These are phyloP conservation scores for Lepidium africanum DNA, from an alignment of 345 rosid species.

Conservation along the genomic window DNA sequence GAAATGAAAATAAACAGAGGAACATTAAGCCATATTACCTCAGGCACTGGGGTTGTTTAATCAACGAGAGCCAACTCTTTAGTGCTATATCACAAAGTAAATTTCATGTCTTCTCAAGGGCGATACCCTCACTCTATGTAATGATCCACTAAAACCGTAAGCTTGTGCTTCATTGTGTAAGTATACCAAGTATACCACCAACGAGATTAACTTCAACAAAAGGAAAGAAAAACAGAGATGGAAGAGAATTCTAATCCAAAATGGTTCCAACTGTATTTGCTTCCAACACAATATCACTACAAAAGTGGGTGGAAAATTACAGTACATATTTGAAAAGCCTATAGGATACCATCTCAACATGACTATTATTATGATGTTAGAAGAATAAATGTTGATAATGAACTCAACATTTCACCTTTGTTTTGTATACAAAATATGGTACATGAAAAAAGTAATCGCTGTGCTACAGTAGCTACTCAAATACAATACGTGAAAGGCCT, in stretches of 20 bases:
- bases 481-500: neutral
- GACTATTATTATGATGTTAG: neutral
- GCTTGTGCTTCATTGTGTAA: neutral
- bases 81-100: neutral
- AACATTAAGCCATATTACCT: neutral
- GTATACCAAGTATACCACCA: neutral
- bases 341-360: neutral
- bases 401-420: slow-evolving; percentile 5
- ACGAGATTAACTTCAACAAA: neutral
- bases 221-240: neutral
- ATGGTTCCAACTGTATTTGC: neutral
- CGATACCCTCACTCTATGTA: neutral
- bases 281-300: neutral
- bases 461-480: neutral
- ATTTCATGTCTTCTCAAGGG: neutral
- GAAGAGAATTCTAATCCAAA: neutral
- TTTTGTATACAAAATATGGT: slow-evolving; percentile 13
- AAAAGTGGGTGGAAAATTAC: neutral
- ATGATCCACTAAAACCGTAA: neutral
- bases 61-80: neutral
- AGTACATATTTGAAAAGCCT: neutral
- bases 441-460: neutral
- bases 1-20: neutral
- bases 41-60: neutral
- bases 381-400: neutral